phyloP scores from a whole-genome alignment of 1,284 basidiomycete species.

The Apiotrichum sp. region DNA sequence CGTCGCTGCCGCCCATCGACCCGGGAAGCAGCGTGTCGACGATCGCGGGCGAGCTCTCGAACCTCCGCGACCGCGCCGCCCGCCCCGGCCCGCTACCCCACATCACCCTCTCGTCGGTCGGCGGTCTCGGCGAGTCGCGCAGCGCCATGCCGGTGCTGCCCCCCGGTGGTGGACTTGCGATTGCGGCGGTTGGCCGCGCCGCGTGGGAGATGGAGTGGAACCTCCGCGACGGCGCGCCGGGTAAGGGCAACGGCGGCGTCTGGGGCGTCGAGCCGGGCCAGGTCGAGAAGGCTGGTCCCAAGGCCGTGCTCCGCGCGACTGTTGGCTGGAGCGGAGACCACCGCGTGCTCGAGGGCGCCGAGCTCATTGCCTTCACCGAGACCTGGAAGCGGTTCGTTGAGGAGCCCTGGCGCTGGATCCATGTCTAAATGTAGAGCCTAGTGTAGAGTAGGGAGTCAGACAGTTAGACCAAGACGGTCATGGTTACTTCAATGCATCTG shows the following conservation, averaged over 20 bases:
- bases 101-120: constrained; percentile 80
- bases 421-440: constrained; percentile 9
- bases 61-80: constrained; percentile 56
- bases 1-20: constrained; percentile 64
- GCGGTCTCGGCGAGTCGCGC: constrained; percentile 67
- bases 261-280: constrained; percentile 52
- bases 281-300: constrained; percentile 51
- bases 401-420: constrained; percentile 57
- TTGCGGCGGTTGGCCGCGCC: constrained; percentile 81
- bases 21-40: constrained; percentile 61
- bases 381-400: constrained; percentile 81
- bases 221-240: constrained; percentile 9
- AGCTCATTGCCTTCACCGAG: constrained; percentile 84
- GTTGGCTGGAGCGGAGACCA: constrained; percentile 88
- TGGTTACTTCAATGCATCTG: too few species aligned
- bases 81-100: constrained; percentile 63
- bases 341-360: constrained; percentile 78
- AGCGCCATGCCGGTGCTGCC: constrained; percentile 73
- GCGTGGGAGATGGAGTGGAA: constrained; percentile 54
- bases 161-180: constrained; percentile 81
- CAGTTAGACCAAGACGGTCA: too few species aligned
- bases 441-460: too few species aligned
- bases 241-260: constrained; percentile 33
- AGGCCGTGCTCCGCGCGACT: constrained; percentile 60
- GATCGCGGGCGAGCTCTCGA: constrained; percentile 48